Evolutionary conservation across 2,329 filamentous ascomycete species (phyloP).

Genomic region (Colletotrichum tabaci): DNA sequence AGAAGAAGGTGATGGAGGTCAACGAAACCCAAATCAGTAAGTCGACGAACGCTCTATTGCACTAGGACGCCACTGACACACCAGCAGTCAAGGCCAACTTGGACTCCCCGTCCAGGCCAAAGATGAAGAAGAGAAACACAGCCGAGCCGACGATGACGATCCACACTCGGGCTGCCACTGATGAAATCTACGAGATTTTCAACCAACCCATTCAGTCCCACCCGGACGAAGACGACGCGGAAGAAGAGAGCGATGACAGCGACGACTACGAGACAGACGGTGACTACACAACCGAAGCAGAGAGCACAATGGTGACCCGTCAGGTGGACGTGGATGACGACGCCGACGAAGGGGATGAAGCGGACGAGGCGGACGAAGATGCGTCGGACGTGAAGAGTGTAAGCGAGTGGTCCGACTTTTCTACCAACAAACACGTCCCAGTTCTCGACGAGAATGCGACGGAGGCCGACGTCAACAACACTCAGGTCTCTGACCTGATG

Average conservation of each 20-base stretch:
- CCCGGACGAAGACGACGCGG: constrained; percentile 52
- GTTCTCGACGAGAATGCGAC: constrained; percentile 54
- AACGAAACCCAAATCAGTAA: constrained; percentile 94
- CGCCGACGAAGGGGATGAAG: constrained; percentile 60
- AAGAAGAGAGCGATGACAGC: constrained; percentile 67
- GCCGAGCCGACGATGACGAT: constrained; percentile 98
- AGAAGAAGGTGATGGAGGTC: constrained; percentile 86
- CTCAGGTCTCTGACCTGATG: constrained; percentile 56
- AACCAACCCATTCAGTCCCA: constrained; percentile 80
- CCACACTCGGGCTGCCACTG: constrained; percentile 93
- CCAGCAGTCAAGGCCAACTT: constrained; percentile 88
- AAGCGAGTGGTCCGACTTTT: constrained; percentile 93
- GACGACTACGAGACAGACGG: constrained; percentile 80
- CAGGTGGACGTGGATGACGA: constrained; percentile 70
- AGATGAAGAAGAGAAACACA: constrained; percentile 82
- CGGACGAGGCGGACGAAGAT: constrained; percentile 58
- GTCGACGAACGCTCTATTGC: constrained; percentile 51
- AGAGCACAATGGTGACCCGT: constrained; percentile 85
- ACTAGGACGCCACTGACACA: constrained; percentile 48
- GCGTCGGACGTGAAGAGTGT: constrained; percentile 73
- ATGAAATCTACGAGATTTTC: constrained; percentile 98
- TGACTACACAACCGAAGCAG: constrained; percentile 87
- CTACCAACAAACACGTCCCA: constrained; percentile 79
- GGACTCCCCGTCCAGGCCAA: constrained; percentile 88
- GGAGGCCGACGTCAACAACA: constrained; percentile 56